Base-by-base conservation (phyloP, 108 stramenopile genomes). In the Nannochloropsis granulata region DNA sequence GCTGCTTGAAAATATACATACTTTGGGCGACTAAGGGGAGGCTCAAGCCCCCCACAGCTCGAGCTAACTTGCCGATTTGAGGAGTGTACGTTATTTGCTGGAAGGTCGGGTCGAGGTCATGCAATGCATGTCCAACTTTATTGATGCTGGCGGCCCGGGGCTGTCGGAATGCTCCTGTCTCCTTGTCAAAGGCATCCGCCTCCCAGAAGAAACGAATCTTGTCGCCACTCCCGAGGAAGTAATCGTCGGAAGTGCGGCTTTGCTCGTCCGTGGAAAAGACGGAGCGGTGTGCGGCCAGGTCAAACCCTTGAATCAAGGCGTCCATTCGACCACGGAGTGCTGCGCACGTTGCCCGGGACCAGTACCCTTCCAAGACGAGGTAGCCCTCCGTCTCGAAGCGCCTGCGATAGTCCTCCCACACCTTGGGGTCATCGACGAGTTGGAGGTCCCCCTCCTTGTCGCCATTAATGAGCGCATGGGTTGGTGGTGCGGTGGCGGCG, bases 1-100 rank as follows among this genome's bases (percentile, higher is more conserved):
- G 88, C 85, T 90, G 90, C 85, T 91, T 91, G 90, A 91, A 91
- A 24, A 91, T 91, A 86, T 91, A 91, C 90, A 91, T 91, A 43
- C 83, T 84, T 45, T 91, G 90, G 45, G 83, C 88, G 46, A 81
- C 85, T 25, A 89, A 45, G 12, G 90, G 90, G 10, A 24, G 24
- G 24, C 43, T 34, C 26, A 88, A 44, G 7, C 90, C 90, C 34
- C 88, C 82, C 25, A 85, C 86, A 13, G 84, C 78, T 25, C 79
- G 81, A 14, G 84, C 44, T 80, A 88, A 83, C 82, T 85, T 79
- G 13, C 90, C 90, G 43, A 90, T 84, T 46, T 86, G 79, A n/a
- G 44, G 26, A 26, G 87, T 89, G 79, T 89, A 90, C 43, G 88
- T 89, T 42, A 88, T 43, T 21, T 81, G 34, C 43, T 89, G 82